phyloP scores from a whole-genome alignment of 495 filamentous ascomycete species.

The Sphaerosporella brunnea region DNA sequence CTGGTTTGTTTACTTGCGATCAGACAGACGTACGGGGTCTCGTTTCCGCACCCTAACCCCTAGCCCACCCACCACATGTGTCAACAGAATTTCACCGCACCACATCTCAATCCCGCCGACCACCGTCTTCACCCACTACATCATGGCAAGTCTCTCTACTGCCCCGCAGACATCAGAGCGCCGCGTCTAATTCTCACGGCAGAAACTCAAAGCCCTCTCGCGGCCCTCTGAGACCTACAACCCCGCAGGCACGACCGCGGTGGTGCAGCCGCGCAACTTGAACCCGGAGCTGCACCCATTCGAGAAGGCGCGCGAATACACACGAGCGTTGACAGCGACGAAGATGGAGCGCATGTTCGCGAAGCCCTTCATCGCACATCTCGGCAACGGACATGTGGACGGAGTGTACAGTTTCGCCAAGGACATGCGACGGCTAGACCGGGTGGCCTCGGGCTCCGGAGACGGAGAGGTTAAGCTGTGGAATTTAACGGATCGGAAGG shows the following conservation, averaged over 20 bases:
- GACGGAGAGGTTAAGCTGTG: conserved; percentile 89
- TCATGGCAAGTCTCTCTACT: too few species aligned
- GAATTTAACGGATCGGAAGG: conserved; percentile 62
- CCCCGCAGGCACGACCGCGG: conserved; percentile 55
- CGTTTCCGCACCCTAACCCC: too few species aligned
- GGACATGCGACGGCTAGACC: conserved; percentile 47
- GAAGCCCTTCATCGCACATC: conserved; percentile 70
- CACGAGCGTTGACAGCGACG: conserved; percentile 69
- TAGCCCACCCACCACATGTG: too few species aligned
- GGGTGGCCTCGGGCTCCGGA: conserved; percentile 62
- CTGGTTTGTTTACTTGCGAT: too few species aligned
- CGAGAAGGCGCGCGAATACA: conserved; percentile 84
- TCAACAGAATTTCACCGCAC: too few species aligned
- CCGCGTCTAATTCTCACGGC: too few species aligned
- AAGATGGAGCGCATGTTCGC: conserved; percentile 95
- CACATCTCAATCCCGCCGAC: too few species aligned
- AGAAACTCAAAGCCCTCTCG: conserved; percentile 89
- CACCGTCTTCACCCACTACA: too few species aligned
- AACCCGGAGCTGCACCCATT: conserved; percentile 90
- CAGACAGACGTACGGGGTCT: too few species aligned
- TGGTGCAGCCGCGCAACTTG: conserved; percentile 65
- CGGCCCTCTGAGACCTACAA: conserved; percentile 60
- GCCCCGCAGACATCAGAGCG: too few species aligned
- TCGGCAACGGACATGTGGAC: conserved; percentile 84
- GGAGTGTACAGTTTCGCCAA: conserved; percentile 66